phyloP scores from a whole-genome alignment of 441 rosid species.

The Erodium texanum region DNA sequence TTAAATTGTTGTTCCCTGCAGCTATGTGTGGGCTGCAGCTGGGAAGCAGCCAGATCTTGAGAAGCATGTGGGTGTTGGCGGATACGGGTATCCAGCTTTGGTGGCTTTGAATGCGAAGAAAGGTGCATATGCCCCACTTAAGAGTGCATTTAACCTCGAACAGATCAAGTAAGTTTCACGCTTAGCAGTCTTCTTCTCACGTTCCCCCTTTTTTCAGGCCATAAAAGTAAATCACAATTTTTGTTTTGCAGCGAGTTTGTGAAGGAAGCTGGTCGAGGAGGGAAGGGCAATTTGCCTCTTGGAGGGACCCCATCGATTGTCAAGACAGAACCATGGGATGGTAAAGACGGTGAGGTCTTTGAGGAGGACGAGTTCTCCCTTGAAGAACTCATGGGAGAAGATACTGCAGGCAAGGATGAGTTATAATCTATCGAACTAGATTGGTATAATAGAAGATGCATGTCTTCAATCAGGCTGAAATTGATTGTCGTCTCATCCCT shows the following conservation, averaged over 20 bases:
- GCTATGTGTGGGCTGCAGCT: slow-evolving; percentile 89
- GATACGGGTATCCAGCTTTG: slow-evolving; percentile 94
- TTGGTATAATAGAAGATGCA: neutral
- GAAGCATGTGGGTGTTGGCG: slow-evolving; percentile 74
- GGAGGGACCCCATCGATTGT: slow-evolving; percentile 48
- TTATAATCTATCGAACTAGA: slow-evolving; percentile 24
- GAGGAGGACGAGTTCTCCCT: slow-evolving; percentile 97
- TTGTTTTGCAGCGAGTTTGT: slow-evolving; percentile 65
- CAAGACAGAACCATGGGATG: slow-evolving; percentile 79
- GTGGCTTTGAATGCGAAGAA: slow-evolving; percentile 91
- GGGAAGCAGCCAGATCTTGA: slow-evolving; percentile 89
- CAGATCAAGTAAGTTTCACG: slow-evolving; percentile 56
- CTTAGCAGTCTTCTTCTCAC: neutral
- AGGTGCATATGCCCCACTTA: slow-evolving; percentile 89
- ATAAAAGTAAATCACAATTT: neutral
- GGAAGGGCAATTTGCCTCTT: slow-evolving; percentile 81
- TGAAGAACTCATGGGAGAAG: slow-evolving; percentile 90
- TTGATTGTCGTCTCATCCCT: no score
- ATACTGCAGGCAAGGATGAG: slow-evolving; percentile 37
- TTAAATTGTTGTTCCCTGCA: slow-evolving; percentile 22
- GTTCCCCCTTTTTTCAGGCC: slow-evolving; percentile 3
- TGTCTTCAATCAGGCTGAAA: no score
- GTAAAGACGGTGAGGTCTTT: slow-evolving; percentile 73
- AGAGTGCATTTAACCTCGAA: slow-evolving; percentile 85
- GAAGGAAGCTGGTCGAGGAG: slow-evolving; percentile 88